Evolutionary conservation across 768 basidiomycete species (phyloP).

Genomic region (Panaeolus papilionaceus): DNA sequence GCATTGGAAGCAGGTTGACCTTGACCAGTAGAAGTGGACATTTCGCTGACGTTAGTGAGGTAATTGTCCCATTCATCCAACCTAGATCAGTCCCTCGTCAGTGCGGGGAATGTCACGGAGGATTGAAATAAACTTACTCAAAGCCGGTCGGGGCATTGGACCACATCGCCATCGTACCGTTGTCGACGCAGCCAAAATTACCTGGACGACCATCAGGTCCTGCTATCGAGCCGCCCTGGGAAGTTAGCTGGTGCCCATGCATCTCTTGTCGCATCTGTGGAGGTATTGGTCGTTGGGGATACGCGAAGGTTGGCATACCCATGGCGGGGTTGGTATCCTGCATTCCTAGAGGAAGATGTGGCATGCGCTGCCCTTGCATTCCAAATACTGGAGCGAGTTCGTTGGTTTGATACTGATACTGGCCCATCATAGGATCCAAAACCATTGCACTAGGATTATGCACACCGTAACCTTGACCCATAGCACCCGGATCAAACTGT

Average conservation of each 20-base stretch:
- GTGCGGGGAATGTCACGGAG: slow-evolving; percentile 2
- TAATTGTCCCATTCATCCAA: slow-evolving; percentile 54
- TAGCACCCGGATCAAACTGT: not conserved
- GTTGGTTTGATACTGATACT: not conserved
- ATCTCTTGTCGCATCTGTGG: not conserved
- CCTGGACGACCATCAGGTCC: not conserved
- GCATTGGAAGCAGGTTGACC: not conserved
- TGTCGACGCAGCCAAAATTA: slow-evolving; percentile 41
- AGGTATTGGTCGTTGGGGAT: not conserved
- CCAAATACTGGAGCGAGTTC: not conserved
- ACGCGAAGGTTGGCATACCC: not conserved
- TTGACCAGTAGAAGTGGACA: slow-evolving; percentile 18
- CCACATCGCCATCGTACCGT: slow-evolving; percentile 71
- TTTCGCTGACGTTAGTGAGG: slow-evolving; percentile 46
- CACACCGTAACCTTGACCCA: not conserved
- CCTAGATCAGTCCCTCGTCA: slow-evolving; percentile 32
- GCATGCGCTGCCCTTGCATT: slow-evolving; percentile 4
- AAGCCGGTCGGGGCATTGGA: slow-evolving; percentile 68
- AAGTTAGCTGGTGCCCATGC: not conserved
- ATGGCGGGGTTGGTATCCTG: not conserved
- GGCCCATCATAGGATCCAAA: slow-evolving; percentile 1
- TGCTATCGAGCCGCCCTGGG: not conserved
- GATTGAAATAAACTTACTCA: slow-evolving; percentile 51
- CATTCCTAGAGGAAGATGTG: not conserved
- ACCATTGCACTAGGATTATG: slow-evolving; percentile 1